Base-by-base conservation (phyloP, 768 basidiomycete genomes). In the Naganishia randhawae region DNA sequence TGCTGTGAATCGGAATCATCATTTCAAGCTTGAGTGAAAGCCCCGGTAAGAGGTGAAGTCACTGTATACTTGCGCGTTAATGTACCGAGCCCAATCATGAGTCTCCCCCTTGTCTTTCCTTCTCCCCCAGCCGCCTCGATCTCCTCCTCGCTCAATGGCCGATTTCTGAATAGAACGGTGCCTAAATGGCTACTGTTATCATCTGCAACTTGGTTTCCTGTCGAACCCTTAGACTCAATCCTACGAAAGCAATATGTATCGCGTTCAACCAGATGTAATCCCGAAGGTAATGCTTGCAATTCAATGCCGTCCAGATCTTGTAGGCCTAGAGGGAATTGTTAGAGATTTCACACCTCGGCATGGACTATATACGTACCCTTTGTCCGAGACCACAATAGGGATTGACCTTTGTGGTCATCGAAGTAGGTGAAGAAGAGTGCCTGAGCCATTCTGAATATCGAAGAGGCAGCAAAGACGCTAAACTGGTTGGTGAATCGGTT, bases 331-430 rank as follows among this genome's bases (percentile, higher is more conserved):
- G 13, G 10, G 37, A 39, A 19, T 37, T 7, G 16, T 27, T 3
- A 37, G 50, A 50, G 14, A 29, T 27, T 63, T 27, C 16, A 9
- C 16, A 1, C 1, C 35, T 53, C 29, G 29, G 31, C 14, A 25
- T 39, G 17, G 19, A n/a, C 22, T 29, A 22, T 2, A 48, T 2
- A 65, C 68, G 22, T 32, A 66, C 71, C 52, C 68, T 74, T 22
- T 13, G 42, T 29, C 16, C 65, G 54, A 22, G 61, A 61, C 69
- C 69, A 79, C 8, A 74, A 45, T 19, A 74, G 67, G 1, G 73
- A 72, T 66, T 79, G 78, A 6, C 78, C 78, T 68, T 78, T 77
- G 66, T 74, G 76, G 66, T 79, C 78, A 65, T 79, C 77, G 48
- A 79, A 79, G 61, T 76, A 72, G 51, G 76, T 76, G 35, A 79